Base-by-base conservation (phyloP, 768 basidiomycete species). In the Tulasnella sp. region DNA sequence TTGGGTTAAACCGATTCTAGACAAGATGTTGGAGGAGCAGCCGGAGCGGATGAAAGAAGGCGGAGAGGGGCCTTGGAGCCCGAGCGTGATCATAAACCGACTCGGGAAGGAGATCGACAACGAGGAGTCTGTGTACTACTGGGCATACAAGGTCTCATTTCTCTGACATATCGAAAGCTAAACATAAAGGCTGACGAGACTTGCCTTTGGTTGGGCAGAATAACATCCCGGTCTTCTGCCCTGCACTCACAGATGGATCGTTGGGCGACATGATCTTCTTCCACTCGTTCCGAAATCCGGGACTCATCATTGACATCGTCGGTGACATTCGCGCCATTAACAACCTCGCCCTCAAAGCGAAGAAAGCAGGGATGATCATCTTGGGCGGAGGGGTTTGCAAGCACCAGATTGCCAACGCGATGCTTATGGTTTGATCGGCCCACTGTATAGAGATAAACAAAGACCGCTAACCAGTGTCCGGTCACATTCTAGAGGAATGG, bases 241-340 rank as follows among this genome's bases (percentile, higher is more conserved):
- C 96, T 22, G 96, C 96, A 1, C 73, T 99, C 49, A 99, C 96
- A 27, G 96, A 99, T 67, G 96, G 96, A 9, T 98, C 96, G 0
- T 78, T 99, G 59, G 96, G 96, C 58, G 96, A 99, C 70, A 97
- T 98, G 92, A 85, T 98, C 41, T 99, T 97, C 72, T 98, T 98
- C 70, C 96, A 99, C 72, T 93, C 92, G 11, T 99, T 92, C 78
- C 79, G 81, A 62, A 80, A 79, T 45, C 89, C 88, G 1, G 87
- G 85, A 10, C 78, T 99, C 51, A 74, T 87, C 22, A 74, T 99
- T 61, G 96, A 99, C 68, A 96, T 99, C 62, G 93, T 98, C 11
- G 79, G 81, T 64, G 96, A 99, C 69, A 98, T 99, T 58, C 83
- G 93, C 21, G 76, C 79, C 41, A 74, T 99, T 34, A 99, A 99